phyloP scores from a whole-genome alignment of 192 early-diverging fungal species.

The Linnemannia zychae region DNA sequence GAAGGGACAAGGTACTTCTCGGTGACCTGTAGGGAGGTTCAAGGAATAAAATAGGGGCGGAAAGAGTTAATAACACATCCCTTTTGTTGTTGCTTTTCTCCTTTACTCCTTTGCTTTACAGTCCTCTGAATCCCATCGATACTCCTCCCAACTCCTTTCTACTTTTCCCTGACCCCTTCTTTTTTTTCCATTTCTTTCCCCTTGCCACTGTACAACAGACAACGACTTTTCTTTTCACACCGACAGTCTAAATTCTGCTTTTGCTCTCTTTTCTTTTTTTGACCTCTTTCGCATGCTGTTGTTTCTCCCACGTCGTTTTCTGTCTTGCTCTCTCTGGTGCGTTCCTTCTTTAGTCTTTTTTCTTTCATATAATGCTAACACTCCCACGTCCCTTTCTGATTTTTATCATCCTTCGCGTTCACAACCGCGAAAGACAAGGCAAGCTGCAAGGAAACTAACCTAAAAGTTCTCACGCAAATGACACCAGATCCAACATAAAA shows the following conservation, averaged over 20 bases:
- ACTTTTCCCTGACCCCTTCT: slow-evolving; percentile 5
- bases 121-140: background rate
- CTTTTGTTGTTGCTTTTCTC: too few species aligned
- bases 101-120: background rate
- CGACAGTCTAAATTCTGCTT: background rate
- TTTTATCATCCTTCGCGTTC: background rate
- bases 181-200: background rate
- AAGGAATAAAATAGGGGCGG: background rate
- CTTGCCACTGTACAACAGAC: background rate
- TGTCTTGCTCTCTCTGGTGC: background rate
- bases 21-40: slow-evolving; percentile 40
- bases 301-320: too few species aligned
- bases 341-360: background rate
- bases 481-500: background rate
- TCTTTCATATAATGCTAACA: too few species aligned
- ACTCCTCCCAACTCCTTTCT: background rate
- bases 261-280: background rate
- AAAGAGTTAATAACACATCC: background rate
- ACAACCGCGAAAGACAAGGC: background rate
- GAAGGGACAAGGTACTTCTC: slow-evolving; percentile 76
- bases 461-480: background rate
- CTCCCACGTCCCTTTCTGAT: background rate
- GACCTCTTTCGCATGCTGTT: too few species aligned
- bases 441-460: background rate
- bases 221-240: background rate